phyloP scores from a whole-genome alignment of 768 basidiomycete genomes.

The Leccinellum rugosiceps region DNA sequence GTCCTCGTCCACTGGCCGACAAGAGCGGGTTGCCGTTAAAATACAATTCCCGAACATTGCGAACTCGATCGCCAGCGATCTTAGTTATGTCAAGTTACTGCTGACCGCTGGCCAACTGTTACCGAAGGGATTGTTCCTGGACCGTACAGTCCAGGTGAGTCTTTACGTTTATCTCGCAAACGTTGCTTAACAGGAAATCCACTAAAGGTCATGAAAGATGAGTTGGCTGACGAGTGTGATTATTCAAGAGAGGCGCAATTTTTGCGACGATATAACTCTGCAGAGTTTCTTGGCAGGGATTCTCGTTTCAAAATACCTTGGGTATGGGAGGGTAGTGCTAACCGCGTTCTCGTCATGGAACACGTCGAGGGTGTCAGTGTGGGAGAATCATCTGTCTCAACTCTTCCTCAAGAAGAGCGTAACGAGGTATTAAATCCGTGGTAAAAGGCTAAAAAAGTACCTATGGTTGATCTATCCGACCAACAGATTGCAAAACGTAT shows the following conservation, averaged over 20 bases:
- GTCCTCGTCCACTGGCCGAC: constrained; percentile 50
- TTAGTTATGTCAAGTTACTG: constrained; percentile 80
- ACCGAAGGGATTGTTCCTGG: constrained; percentile 87
- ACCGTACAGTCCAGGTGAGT: constrained; percentile 73
- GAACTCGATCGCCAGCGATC: constrained; percentile 81
- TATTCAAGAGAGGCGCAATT: constrained; percentile 82
- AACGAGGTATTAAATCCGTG: constrained; percentile 57
- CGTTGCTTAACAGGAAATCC: neutral
- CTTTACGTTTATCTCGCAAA: neutral
- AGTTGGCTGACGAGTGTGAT: constrained; percentile 90
- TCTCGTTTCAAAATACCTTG: constrained; percentile 78
- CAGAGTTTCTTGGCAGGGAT: constrained; percentile 51
- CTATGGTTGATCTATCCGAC: neutral
- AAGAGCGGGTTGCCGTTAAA: constrained; percentile 73
- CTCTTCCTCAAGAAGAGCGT: constrained; percentile 61
- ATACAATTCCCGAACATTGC: constrained; percentile 94
- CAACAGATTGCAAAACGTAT: constrained; percentile 78
- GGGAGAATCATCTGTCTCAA: constrained; percentile 55
- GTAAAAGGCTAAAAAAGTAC: neutral
- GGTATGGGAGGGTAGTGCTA: constrained; percentile 80
- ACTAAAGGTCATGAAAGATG: constrained; percentile 78
- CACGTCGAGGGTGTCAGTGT: constrained; percentile 77
- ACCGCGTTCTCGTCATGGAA: constrained; percentile 88
- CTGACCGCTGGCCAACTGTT: constrained; percentile 77
- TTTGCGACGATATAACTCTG: constrained; percentile 55